These are phyloP conservation scores for Omphalotus guepiniiformis DNA, from an alignment of 768 basidiomycete genomes.

Conservation along the genomic window DNA sequence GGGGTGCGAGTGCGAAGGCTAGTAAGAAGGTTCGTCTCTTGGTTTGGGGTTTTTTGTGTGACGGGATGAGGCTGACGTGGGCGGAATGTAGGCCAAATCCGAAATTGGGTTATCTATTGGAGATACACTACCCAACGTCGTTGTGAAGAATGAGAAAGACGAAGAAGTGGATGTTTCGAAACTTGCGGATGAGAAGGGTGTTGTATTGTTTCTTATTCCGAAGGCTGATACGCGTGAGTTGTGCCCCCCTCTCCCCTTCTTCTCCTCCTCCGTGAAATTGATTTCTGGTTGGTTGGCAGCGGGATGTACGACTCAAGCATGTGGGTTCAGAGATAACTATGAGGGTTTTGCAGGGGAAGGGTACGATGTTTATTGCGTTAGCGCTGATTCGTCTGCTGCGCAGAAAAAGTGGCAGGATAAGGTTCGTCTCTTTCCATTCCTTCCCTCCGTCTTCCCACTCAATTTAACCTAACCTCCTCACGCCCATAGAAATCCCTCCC, in stretches of 20 bases:
- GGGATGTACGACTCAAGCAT: conserved; percentile 92
- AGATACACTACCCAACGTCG: conserved; percentile 62
- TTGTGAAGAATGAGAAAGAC: conserved; percentile 80
- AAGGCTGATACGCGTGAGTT: conserved; percentile 81
- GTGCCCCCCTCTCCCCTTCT: not conserved
- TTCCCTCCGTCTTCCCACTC: not conserved
- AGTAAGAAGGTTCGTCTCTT: conserved; percentile 3
- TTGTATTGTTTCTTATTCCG: conserved; percentile 79
- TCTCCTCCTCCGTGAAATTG: conserved; percentile 4
- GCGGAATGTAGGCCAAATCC: conserved; percentile 1
- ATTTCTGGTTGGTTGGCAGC: conserved; percentile 34
- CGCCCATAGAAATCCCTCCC: conserved; percentile 68
- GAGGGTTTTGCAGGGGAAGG: conserved; percentile 65
- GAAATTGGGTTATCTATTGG: conserved; percentile 40
- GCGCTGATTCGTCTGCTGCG: conserved; percentile 68
- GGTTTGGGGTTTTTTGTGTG: not conserved
- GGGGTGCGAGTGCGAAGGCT: not conserved
- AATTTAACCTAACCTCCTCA: not conserved
- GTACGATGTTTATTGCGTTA: conserved; percentile 82
- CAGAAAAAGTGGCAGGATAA: conserved; percentile 86
- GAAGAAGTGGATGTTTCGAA: conserved; percentile 68
- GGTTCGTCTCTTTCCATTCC: conserved; percentile 35
- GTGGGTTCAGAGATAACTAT: conserved; percentile 83
- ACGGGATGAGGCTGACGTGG: not conserved
- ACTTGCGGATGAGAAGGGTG: conserved; percentile 65